A percentile compares a stretch with the other conserved stretches of the same genome.
Conservation (phyloP, 805 yeast species). For the Ogataea nitratoaversa region DNA sequence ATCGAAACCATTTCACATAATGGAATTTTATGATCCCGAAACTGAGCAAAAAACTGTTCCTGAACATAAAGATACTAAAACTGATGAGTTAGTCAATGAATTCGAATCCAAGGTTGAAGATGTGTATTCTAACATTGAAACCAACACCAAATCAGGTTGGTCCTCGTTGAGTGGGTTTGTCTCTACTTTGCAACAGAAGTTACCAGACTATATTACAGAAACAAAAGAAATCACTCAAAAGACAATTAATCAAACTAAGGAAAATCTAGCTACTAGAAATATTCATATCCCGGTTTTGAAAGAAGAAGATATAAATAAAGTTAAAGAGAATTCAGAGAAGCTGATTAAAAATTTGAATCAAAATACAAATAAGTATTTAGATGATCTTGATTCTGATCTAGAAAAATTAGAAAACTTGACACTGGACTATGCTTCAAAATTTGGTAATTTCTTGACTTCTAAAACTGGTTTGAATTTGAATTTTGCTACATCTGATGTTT, state of each 20-base stretch:
- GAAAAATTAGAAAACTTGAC: constrained; percentile 73
- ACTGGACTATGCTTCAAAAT: constrained; percentile 49
- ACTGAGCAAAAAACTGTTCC: constrained; percentile 20
- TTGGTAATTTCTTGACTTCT: constrained; percentile 49
- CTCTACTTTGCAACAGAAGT: constrained; percentile 28
- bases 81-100: constrained; percentile 54
- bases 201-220: constrained; percentile 30
- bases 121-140: constrained; percentile 42
- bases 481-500: constrained; percentile 10
- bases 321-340: constrained; percentile 23
- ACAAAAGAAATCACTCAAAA: constrained; percentile 21
- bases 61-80: constrained; percentile 35
- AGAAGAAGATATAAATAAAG: constrained; percentile 22
- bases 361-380: constrained; percentile 60
- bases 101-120: constrained; percentile 40
- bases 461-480: constrained; percentile 15
- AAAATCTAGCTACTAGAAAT: constrained; percentile 13
- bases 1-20: too few species aligned
- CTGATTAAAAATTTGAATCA: constrained; percentile 26
- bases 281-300: constrained; percentile 11
- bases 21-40: constrained; percentile 31
- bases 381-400: constrained; percentile 67
- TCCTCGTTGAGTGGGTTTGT: constrained; percentile 32
- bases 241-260: constrained; percentile 14
- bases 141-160: constrained; percentile 35